phyloP scores from a whole-genome alignment of 73 alveolate genomes.

The Breviolum minutum region DNA sequence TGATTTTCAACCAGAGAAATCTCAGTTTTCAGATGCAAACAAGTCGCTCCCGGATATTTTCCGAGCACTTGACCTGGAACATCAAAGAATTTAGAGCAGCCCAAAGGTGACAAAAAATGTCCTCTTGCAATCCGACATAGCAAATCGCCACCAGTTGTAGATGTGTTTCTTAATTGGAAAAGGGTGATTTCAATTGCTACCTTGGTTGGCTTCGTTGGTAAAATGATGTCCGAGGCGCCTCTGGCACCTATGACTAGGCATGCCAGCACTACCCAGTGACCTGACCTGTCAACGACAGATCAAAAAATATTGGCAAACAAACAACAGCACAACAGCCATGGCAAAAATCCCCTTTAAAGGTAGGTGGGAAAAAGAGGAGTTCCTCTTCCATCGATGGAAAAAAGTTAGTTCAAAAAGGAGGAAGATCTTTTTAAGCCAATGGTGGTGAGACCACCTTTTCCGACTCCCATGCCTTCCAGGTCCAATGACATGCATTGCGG shows the following conservation, averaged over 20 bases:
- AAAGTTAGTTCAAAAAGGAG: too few relatives aligned
- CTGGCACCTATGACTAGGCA: not conserved
- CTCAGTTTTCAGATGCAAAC: not conserved
- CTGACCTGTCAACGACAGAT: not conserved
- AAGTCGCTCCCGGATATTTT: conserved; percentile 60
- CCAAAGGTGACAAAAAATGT: not conserved
- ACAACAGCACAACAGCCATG: too few relatives aligned
- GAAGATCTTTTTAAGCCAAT: too few relatives aligned
- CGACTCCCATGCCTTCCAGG: not conserved
- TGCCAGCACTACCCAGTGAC: not conserved
- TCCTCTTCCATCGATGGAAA: too few relatives aligned
- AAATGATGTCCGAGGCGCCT: not conserved
- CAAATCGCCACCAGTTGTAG: too few relatives aligned
- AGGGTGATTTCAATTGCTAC: too few relatives aligned
- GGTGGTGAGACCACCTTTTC: not conserved
- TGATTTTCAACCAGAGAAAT: not conserved
- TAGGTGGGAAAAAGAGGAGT: too few relatives aligned
- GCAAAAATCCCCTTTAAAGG: too few relatives aligned
- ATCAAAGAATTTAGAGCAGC: not conserved
- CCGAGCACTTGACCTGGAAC: conserved; percentile 78
- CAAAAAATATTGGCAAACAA: too few relatives aligned
- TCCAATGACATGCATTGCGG: conserved; percentile 21
- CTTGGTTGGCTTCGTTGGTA: too few relatives aligned
- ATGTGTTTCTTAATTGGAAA: too few relatives aligned
- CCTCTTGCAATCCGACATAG: too few relatives aligned